Base-by-base conservation (phyloP, 1,139 yeast species). In the Wickerhamiella pararugosa region DNA sequence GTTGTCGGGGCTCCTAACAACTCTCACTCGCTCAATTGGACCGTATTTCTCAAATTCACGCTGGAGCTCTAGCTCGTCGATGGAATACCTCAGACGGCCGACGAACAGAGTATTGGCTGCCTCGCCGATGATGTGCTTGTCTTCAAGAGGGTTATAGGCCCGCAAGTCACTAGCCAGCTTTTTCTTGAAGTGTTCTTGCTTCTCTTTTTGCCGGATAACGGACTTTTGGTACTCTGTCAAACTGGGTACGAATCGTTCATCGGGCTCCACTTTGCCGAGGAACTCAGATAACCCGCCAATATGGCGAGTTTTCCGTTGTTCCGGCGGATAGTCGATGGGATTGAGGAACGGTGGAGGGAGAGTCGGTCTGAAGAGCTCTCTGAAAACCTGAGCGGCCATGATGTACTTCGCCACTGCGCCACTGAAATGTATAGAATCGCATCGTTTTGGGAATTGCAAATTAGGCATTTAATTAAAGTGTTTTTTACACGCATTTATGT, bases 51-150 rank as follows among this genome's bases (percentile, higher is more conserved):
- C 61, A 53, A 86, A 81, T 42, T 66, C 71, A 47, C 70, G 69
- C 32, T 76, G 76, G 15, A 90, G 57, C 39, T 83, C 92, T 15
- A 75, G 59, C 53, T 86, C 95, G 0, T 75, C 72, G n/a, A 73
- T 62, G 5, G 63, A 61, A 55, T 80, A 86, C 40, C 75, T 73
- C 43, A 87, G 60, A 43, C 96, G 64, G 0, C 80, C 78, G 2
- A 90, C 69, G 54, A 90, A 86, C 2, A 90, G 69, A 0, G 97
- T 87, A 46, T 68, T 66, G 55, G 70, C 76, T 0, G 96, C 93
- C 53, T 86, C 94, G 7, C 80, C 79, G 49, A 70, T 66, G 26
- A 77, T 66, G 41, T 78, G 74, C 5, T 73, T 70, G 53, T 83
- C 94, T 32, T 55, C 60, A 39, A 52, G 64, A 28, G 74, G 87